Evolutionary conservation across 148 eudicot species (phyloP).

Genomic region (Pouteria glomerata): DNA sequence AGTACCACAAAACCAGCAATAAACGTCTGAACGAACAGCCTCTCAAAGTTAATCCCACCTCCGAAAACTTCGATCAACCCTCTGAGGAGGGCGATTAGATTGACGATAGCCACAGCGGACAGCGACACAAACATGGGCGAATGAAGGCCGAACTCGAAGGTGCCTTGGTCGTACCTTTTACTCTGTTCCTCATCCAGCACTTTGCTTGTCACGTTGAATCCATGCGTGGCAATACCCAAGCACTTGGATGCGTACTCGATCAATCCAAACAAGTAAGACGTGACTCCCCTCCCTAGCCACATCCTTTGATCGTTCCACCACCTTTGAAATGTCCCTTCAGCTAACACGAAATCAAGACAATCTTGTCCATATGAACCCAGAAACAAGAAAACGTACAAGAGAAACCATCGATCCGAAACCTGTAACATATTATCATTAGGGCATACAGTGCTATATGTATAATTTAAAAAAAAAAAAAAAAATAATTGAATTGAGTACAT

Average conservation of each 20-base stretch:
- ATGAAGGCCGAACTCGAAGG: conserved; percentile 46
- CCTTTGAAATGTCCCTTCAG: conserved; percentile 29
- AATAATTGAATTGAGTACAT: neutral
- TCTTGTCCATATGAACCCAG: conserved; percentile 46
- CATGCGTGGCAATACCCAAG: conserved; percentile 30
- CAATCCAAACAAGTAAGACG: conserved; percentile 31
- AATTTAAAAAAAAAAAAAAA: too few species aligned
- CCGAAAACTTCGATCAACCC: conserved; percentile 20
- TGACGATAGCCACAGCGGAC: conserved; percentile 38
- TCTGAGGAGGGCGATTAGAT: conserved; percentile 28
- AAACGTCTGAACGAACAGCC: conserved; percentile 37
- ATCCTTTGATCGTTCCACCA: conserved; percentile 73
- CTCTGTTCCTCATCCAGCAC: conserved; percentile 33
- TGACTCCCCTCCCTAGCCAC: conserved; percentile 48
- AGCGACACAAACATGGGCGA: conserved; percentile 54
- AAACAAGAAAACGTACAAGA: conserved; percentile 41
- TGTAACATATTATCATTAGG: conserved; percentile 1
- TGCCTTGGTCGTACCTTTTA: conserved; percentile 53
- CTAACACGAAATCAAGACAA: conserved; percentile 29
- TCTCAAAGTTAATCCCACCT: conserved; percentile 14
- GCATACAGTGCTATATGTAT: neutral
- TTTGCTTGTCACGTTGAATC: conserved; percentile 55
- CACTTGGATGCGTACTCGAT: conserved; percentile 25
- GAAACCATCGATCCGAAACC: conserved; percentile 36
- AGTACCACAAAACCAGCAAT: conserved; percentile 53